Conservation (phyloP, 2,329 filamentous ascomycete species). For the Calonectria multiphialidica region DNA sequence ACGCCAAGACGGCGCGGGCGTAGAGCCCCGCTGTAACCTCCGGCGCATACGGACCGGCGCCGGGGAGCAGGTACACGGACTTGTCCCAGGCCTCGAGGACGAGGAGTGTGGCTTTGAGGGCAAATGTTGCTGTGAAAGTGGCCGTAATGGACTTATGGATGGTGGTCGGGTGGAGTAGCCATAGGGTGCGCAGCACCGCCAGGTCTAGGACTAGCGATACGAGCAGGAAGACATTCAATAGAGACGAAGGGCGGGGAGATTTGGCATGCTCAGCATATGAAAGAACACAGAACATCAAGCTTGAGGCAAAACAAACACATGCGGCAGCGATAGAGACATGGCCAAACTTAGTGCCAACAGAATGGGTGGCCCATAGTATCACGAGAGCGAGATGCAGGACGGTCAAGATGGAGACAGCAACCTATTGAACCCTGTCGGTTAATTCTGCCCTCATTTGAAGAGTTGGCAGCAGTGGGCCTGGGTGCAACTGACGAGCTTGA, state of each 20-base stretch:
- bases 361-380: constrained; percentile 46
- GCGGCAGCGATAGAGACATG: constrained; percentile 47
- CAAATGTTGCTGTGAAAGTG: constrained; percentile 51
- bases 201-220: constrained; percentile 49
- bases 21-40: constrained; percentile 54
- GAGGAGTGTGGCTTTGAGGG: constrained; percentile 50
- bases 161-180: constrained; percentile 40
- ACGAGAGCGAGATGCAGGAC: constrained; percentile 48
- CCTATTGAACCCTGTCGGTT: constrained; percentile 27
- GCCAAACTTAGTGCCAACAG: constrained; percentile 32
- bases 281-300: constrained; percentile 46
- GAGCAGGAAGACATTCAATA: constrained; percentile 50
- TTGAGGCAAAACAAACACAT: constrained; percentile 48
- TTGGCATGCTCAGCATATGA: constrained; percentile 49
- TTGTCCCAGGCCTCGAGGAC: constrained; percentile 56
- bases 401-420: constrained; percentile 42
- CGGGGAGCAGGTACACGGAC: constrained; percentile 45
- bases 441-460: not conserved
- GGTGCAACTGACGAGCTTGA: constrained; percentile 43
- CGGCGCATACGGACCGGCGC: constrained; percentile 47
- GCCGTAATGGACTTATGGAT: constrained; percentile 42
- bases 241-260: constrained; percentile 47
- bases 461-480: not conserved
- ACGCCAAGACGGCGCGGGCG: constrained; percentile 52
- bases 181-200: constrained; percentile 50